These are phyloP conservation scores for Aspergillus cavernicola DNA, from an alignment of 495 filamentous ascomycete genomes.

Conservation along the genomic window DNA sequence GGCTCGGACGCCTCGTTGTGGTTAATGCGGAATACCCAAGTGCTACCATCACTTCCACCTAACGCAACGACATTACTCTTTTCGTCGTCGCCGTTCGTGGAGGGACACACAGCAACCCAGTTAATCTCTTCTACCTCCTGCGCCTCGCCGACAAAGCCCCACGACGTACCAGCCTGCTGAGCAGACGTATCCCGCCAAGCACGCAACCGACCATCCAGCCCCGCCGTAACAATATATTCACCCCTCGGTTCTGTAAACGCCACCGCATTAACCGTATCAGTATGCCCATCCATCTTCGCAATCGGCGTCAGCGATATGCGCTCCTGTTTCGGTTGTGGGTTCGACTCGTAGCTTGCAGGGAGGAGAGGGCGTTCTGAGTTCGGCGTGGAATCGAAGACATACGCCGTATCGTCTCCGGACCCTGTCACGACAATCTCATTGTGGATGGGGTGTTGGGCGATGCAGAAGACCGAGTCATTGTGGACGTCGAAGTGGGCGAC, in stretches of 20 bases:
- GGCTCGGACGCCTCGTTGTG: slow-evolving; percentile 53
- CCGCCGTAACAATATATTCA: slow-evolving; percentile 79
- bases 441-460: slow-evolving; percentile 83
- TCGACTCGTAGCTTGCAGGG: slow-evolving; percentile 68
- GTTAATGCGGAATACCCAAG: slow-evolving; percentile 91
- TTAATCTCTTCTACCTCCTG: slow-evolving; percentile 94
- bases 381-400: slow-evolving; percentile 72
- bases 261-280: slow-evolving; percentile 83
- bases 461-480: slow-evolving; percentile 84
- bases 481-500: slow-evolving; percentile 86
- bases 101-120: slow-evolving; percentile 79
- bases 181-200: slow-evolving; percentile 46
- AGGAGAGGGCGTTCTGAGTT: slow-evolving; percentile 58
- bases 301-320: slow-evolving; percentile 58
- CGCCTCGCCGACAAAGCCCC: slow-evolving; percentile 63
- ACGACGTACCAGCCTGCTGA: slow-evolving; percentile 42
- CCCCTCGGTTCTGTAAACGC: slow-evolving; percentile 79
- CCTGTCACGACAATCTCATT: slow-evolving; percentile 81
- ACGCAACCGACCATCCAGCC: slow-evolving; percentile 74
- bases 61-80: slow-evolving; percentile 82
- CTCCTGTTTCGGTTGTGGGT: slow-evolving; percentile 54
- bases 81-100: slow-evolving; percentile 47
- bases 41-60: slow-evolving; percentile 86
- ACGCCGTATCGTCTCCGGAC: slow-evolving; percentile 77
- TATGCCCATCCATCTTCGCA: slow-evolving; percentile 77